Evolutionary conservation across 2,329 filamentous ascomycete species (phyloP).

Genomic region (Sporothrix sp.): DNA sequence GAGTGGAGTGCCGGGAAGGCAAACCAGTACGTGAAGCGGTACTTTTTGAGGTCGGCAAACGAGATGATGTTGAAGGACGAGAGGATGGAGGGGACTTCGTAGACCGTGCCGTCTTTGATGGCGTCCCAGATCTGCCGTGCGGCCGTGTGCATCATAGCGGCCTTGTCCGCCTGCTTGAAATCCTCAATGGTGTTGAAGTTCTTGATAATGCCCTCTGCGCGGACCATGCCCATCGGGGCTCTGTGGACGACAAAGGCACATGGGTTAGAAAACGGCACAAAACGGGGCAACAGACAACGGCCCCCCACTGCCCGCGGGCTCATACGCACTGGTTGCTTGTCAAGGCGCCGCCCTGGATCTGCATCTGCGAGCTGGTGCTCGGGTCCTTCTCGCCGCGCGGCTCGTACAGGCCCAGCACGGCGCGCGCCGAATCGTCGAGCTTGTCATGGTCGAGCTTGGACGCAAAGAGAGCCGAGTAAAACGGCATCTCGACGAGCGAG

Average conservation of each 20-base stretch:
- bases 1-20: constrained; percentile 90
- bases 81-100: constrained; percentile 84
- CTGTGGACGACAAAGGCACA: constrained; percentile 1
- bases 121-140: constrained; percentile 86
- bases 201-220: constrained; percentile 87
- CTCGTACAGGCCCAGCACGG: constrained; percentile 81
- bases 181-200: constrained; percentile 96
- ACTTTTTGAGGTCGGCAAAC: constrained; percentile 94
- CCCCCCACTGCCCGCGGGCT: no score
- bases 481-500: constrained; percentile 90
- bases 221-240: constrained; percentile 56
- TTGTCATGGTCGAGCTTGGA: constrained; percentile 96
- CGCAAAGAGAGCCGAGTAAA: constrained; percentile 85
- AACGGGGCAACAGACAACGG: background rate
- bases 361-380: constrained; percentile 75
- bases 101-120: constrained; percentile 92
- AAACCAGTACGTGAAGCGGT: constrained; percentile 97
- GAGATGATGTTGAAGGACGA: constrained; percentile 83
- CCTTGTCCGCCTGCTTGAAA: constrained; percentile 76
- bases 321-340: constrained; percentile 61
- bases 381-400: constrained; percentile 61
- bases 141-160: constrained; percentile 65
- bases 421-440: constrained; percentile 84
- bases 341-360: constrained; percentile 78
- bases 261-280: background rate